Evolutionary conservation across 352 stramenopile species (phyloP), one percentile per base, ranked within the genome.

Genomic region (Pythium pectinolyticum): DNA sequence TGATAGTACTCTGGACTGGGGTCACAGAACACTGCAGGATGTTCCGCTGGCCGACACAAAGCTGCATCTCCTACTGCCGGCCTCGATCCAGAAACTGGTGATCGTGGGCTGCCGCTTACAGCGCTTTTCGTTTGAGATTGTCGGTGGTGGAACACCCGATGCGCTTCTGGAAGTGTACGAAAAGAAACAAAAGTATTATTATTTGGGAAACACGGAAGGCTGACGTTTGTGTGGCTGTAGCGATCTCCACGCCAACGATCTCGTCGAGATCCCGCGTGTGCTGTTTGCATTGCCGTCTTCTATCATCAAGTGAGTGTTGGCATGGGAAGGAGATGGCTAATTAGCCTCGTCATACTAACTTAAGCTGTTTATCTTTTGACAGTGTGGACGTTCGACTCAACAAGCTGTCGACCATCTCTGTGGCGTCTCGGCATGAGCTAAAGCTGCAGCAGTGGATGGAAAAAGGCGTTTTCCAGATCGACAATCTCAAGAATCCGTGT

Each of bases 331-430:
- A n/a, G n/a, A n/a, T n/a, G n/a, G n/a, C n/a, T n/a, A n/a, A n/a
- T n/a, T n/a, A n/a, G n/a, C n/a, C n/a, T n/a, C n/a, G n/a, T n/a
- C n/a, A n/a, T n/a, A n/a, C n/a, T n/a, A n/a, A n/a, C n/a, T n/a
- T n/a, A n/a, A n/a, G n/a, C n/a, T n/a, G n/a, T n/a, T n/a, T n/a
- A n/a, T n/a, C n/a, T n/a, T n/a, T n/a, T n/a, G n/a, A 57, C 19
- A 80, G 69, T 1, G 58, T 88, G 20, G 75, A 88, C 39, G 48
- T 82, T 9, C 73, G 74, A 2, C 49, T 66, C 20, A 88, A 86
- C 58, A 55, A 70, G 9, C 47, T 78, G 20, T 50, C 68, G 3
- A 51, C 67, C 8, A 66, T 88, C n/a, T 70, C 67, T 1, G 75
- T 80, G 35, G 63, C 64, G 19, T 14, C 32, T 27, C 61, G 53